These are phyloP conservation scores for Magnusiomyces ingens DNA, from an alignment of 1,139 yeast species.

Conservation along the genomic window DNA sequence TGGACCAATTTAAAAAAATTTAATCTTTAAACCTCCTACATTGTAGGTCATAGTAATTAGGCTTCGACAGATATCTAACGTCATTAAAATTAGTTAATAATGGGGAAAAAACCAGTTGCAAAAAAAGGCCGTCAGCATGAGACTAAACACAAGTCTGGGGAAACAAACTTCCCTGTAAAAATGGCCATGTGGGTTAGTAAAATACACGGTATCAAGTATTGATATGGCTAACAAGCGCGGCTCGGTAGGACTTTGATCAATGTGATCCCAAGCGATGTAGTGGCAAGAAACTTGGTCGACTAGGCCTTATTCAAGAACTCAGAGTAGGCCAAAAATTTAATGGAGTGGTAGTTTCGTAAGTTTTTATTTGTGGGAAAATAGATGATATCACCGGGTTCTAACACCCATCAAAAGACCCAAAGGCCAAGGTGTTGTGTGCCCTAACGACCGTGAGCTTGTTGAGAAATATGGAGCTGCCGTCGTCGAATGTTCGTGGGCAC, in stretches of 20 bases:
- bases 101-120: constrained; percentile 15
- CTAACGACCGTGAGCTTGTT: constrained; percentile 72
- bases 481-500: constrained; percentile 98
- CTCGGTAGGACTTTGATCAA: constrained; percentile 72
- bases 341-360: constrained; percentile 73
- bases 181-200: constrained; percentile 40
- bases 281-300: constrained; percentile 85
- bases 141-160: constrained; percentile 17
- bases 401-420: constrained; percentile 48
- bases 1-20: background rate
- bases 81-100: background rate
- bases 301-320: constrained; percentile 73
- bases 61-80: background rate
- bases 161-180: constrained; percentile 30
- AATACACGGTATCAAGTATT: background rate
- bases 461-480: constrained; percentile 87
- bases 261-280: constrained; percentile 98
- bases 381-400: background rate
- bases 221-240: background rate
- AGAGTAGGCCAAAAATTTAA: constrained; percentile 86
- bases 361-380: background rate
- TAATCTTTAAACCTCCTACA: background rate
- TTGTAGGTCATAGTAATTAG: background rate
- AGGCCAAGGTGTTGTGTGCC: constrained; percentile 87
- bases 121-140: constrained; percentile 18